Conservation (phyloP, 139 green algal genomes). For the Chloropicon primus region DNA sequence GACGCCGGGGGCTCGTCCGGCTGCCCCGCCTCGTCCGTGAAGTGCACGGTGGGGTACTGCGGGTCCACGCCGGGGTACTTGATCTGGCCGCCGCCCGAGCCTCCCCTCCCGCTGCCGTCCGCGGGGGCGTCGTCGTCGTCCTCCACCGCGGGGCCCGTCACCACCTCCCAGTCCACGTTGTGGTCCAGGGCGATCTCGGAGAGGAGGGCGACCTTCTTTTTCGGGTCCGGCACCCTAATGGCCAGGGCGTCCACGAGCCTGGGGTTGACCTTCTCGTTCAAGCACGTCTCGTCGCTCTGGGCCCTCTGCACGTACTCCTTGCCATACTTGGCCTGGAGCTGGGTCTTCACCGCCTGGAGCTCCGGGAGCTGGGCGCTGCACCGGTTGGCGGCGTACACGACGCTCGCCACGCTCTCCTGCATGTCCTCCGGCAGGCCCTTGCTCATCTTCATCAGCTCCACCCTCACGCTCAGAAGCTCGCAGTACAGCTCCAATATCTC, state of each 20-base stretch:
- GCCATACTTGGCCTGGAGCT: slow-evolving; percentile 44
- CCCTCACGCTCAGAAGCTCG: slow-evolving; percentile 66
- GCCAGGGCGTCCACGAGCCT: not conserved
- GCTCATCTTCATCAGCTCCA: slow-evolving; percentile 54
- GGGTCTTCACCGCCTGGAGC: slow-evolving; percentile 30
- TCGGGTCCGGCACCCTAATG: not conserved
- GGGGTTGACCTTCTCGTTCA: not conserved
- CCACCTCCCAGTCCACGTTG: not conserved
- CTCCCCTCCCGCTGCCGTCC: too few relatives aligned
- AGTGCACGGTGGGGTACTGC: not conserved
- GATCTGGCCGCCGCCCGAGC: not conserved
- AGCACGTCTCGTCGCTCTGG: not conserved
- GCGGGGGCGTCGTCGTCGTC: not conserved
- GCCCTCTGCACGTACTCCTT: not conserved
- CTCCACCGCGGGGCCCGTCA: not conserved
- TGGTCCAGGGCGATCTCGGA: not conserved
- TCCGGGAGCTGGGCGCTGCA: slow-evolving; percentile 46
- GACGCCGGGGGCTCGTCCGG: not conserved
- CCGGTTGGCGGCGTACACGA: slow-evolving; percentile 9
- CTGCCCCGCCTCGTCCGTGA: not conserved
- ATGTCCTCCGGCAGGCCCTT: slow-evolving; percentile 59
- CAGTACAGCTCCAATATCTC: slow-evolving; percentile 84
- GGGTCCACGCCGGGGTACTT: not conserved
- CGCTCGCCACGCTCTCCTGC: slow-evolving; percentile 30
- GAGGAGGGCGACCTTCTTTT: not conserved